Conservation (phyloP, 1,139 yeast species). For the Nakaseomyces kungkrabaensis region DNA sequence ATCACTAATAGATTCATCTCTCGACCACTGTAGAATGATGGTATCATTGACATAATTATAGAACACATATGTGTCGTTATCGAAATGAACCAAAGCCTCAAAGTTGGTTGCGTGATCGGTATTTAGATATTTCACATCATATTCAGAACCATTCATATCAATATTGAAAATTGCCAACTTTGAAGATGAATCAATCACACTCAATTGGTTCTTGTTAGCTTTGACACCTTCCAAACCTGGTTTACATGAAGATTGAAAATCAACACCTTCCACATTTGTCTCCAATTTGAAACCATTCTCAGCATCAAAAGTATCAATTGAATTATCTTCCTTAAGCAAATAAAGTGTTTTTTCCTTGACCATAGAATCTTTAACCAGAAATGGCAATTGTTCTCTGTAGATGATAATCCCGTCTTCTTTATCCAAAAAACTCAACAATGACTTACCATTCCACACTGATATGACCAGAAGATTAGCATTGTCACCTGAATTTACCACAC, state of each 20-base stretch:
- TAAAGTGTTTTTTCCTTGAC: not conserved
- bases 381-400: slow-evolving; percentile 16
- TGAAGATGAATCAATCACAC: slow-evolving; percentile 8
- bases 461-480: slow-evolving; percentile 14
- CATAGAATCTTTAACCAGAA: slow-evolving; percentile 13
- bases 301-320: not conserved
- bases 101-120: slow-evolving; percentile 8
- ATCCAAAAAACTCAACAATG: slow-evolving; percentile 21
- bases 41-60: slow-evolving; percentile 20
- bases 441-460: slow-evolving; percentile 15
- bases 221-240: not conserved
- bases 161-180: slow-evolving; percentile 8
- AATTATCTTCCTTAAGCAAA: not conserved
- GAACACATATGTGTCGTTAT: slow-evolving; percentile 16
- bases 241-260: not conserved
- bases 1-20: slow-evolving; percentile 39
- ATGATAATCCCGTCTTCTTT: slow-evolving; percentile 16
- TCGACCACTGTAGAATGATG: slow-evolving; percentile 32
- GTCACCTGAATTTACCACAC: slow-evolving; percentile 13
- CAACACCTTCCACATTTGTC: not conserved
- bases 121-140: slow-evolving; percentile 8
- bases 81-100: slow-evolving; percentile 11
- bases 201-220: slow-evolving; percentile 1
- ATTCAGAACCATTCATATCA: slow-evolving; percentile 11
- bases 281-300: not conserved